Conservation (phyloP, 768 basidiomycete species). For the Boletus patriciae region DNA sequence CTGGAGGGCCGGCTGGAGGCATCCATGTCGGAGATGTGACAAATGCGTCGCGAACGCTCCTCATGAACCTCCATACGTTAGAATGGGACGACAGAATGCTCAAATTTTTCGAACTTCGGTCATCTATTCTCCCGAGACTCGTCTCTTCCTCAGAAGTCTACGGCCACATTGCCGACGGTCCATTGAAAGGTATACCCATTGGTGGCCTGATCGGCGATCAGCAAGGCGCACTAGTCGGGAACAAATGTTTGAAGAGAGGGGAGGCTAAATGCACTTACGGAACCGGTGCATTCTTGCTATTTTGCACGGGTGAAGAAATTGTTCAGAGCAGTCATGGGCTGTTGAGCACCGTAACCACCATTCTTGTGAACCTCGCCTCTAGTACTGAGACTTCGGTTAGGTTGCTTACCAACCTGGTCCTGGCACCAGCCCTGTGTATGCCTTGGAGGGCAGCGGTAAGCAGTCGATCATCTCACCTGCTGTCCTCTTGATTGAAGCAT, state of each 20-base stretch:
- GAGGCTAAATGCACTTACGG: constrained; percentile 99
- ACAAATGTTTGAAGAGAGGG: constrained; percentile 88
- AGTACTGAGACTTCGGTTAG: constrained; percentile 37
- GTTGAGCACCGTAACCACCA: constrained; percentile 70
- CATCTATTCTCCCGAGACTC: constrained; percentile 78
- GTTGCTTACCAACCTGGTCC: constrained; percentile 89
- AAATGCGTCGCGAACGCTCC: constrained; percentile 94
- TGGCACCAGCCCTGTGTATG: constrained; percentile 78
- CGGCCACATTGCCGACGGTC: constrained; percentile 67
- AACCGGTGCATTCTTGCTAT: constrained; percentile 94
- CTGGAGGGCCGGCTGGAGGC: constrained; percentile 68
- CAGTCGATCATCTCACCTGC: constrained; percentile 4
- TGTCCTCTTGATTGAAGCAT: not conserved
- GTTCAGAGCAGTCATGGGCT: constrained; percentile 86
- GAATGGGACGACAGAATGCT: constrained; percentile 82
- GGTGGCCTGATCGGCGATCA: constrained; percentile 97
- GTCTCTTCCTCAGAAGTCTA: constrained; percentile 93
- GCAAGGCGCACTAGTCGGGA: constrained; percentile 94
- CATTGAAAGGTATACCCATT: constrained; percentile 75
- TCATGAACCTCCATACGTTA: constrained; percentile 80
- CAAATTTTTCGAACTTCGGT: constrained; percentile 81
- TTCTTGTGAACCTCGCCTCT: not conserved
- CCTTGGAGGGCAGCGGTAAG: constrained; percentile 91
- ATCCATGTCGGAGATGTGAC: constrained; percentile 90
- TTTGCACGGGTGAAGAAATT: constrained; percentile 88